phyloP scores from a whole-genome alignment of 2,329 filamentous ascomycete species.

The Aspergillus pseudonomiae region DNA sequence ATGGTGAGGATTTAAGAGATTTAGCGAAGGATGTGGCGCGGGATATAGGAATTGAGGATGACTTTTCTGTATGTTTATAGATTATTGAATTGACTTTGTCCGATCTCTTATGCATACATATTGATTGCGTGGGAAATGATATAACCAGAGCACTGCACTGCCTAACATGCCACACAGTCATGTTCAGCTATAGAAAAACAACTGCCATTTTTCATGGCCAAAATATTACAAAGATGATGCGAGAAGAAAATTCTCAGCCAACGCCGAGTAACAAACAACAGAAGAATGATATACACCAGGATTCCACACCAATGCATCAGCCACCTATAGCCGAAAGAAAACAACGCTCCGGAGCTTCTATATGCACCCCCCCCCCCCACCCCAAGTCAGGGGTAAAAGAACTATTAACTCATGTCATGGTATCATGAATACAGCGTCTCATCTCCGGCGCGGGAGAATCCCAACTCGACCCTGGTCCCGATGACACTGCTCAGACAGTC shows the following conservation, averaged over 20 bases:
- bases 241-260: not conserved
- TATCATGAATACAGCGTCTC: slow-evolving; percentile 38
- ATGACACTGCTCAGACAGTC: slow-evolving; percentile 77
- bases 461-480: slow-evolving; percentile 42
- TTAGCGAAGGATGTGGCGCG: slow-evolving; percentile 7
- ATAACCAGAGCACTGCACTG: not conserved
- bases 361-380: slow-evolving; percentile 7
- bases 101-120: not conserved
- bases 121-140: not conserved
- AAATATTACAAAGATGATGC: not conserved
- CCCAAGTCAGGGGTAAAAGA: not conserved
- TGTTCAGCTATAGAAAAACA: not conserved
- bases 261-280: not conserved
- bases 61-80: not conserved
- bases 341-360: slow-evolving; percentile 13
- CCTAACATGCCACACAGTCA: not conserved
- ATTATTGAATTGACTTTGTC: not conserved
- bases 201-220: not conserved
- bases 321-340: not conserved
- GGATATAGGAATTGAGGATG: not conserved
- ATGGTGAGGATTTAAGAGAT: slow-evolving; percentile 11
- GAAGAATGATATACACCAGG: not conserved
- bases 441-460: slow-evolving; percentile 29
- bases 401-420: not conserved
- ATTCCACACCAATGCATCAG: not conserved